Evolutionary conservation across 2,329 filamentous ascomycete genomes (phyloP), one percentile per base, ranked within the genome.

Genomic region (Pyricularia pennisetigena): DNA sequence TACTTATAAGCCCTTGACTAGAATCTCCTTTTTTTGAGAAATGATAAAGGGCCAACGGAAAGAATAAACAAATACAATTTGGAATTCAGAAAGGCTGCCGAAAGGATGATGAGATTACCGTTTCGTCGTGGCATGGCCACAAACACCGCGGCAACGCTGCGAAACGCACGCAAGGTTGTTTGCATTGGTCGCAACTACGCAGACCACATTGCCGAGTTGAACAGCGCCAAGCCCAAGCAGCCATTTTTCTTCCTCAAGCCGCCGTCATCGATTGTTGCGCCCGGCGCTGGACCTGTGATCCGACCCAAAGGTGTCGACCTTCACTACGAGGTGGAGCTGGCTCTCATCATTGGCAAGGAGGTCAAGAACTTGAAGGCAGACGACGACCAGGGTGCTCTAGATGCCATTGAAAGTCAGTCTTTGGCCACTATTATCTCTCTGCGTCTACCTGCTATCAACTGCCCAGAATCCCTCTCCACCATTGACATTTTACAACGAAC

Each of bases 211-310:
- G 87, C 90, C 71, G 95, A 99, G 82, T 86, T 99, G 73, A 93
- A 93, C 79, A 97, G 90, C 79, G 84, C 85, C 70, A 88, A 88
- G 72, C 95, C 95, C 66, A 96, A 95, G 79, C 93, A 97, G 80
- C 95, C 95, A 29, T 98, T 99, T 82, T 99, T 97, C 88, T 99
- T 99, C 85, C 87, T 98, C 73, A 99, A 99, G 85, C 95, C 95
- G 1, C 82, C 94, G 0, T 92, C 91, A 59, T 92, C 93, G 3
- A 92, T 99, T 73, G 86, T 98, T 4, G 84, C 91, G 26, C 93
- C 93, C 0, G 86, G 87, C 30, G 86, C 88, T 68, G 94, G 94
- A 0, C 90, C 94, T 3, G 88, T 97, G 65, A 85, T 97, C 73
- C 87, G 90, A 63, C 95, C 95, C 62, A 86, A 84, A 74, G 94